Percentiles rank a stretch among this genome's conserved stretches.
Evolutionary conservation across 2,329 filamentous ascomycete species (phyloP).

Genomic region (Thielaviopsis populi): DNA sequence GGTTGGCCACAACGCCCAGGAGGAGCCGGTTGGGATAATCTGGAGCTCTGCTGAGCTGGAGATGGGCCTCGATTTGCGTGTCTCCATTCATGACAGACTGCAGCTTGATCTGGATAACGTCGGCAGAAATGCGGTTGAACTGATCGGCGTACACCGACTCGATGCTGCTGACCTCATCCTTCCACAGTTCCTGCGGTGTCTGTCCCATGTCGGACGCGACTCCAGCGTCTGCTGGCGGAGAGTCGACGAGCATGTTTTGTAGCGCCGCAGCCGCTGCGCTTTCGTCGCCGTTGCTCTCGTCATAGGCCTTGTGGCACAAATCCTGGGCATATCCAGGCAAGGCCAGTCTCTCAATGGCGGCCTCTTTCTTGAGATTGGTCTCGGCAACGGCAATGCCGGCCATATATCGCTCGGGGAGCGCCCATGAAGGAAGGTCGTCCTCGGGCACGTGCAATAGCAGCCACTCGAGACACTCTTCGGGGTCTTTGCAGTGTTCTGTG

Average conservation of each 20-base stretch:
- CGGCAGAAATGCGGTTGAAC: constrained; percentile 44
- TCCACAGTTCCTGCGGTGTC: constrained; percentile 54
- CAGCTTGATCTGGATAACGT: constrained; percentile 56
- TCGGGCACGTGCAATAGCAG: constrained; percentile 92
- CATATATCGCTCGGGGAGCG: constrained; percentile 78
- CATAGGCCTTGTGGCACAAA: constrained; percentile 63
- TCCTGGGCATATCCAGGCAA: constrained; percentile 74
- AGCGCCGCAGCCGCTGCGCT: constrained; percentile 61
- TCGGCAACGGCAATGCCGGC: constrained; percentile 79
- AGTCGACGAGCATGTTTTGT: constrained; percentile 37
- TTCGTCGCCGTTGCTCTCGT: constrained; percentile 57
- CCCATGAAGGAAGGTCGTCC: constrained; percentile 88
- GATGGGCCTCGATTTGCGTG: constrained; percentile 35
- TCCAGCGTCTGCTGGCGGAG: constrained; percentile 15
- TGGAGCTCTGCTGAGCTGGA: constrained; percentile 56
- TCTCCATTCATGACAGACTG: constrained; percentile 39
- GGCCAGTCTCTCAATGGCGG: constrained; percentile 65
- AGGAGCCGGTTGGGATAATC: constrained; percentile 60
- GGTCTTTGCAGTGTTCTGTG: constrained; percentile 70
- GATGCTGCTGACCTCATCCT: constrained; percentile 69
- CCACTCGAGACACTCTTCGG: constrained; percentile 90
- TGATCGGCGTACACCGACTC: constrained; percentile 73
- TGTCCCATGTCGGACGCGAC: constrained; percentile 30
- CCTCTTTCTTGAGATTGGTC: constrained; percentile 66
- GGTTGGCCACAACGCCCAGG: constrained; percentile 50